These are phyloP conservation scores for Bacidia rubella DNA, from an alignment of 495 filamentous ascomycete genomes.

Conservation along the genomic window DNA sequence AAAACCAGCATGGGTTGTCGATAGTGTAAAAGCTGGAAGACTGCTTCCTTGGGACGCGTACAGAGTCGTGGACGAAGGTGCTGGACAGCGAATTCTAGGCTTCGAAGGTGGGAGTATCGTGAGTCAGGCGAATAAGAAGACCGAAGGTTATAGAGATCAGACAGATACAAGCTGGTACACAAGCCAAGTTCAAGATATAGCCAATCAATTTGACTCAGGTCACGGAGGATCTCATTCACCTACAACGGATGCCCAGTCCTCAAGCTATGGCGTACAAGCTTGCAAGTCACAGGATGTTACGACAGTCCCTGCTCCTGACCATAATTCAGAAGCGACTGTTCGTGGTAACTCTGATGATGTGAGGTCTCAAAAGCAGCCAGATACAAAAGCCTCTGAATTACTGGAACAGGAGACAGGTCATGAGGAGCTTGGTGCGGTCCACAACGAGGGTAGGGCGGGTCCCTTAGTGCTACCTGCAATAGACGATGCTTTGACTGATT, in stretches of 20 bases:
- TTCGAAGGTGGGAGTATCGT: conserved; percentile 57
- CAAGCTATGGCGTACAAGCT: background rate
- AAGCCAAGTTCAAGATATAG: conserved; percentile 42
- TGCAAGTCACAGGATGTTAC: no score
- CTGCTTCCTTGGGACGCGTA: conserved; percentile 76
- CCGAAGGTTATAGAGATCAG: conserved; percentile 56
- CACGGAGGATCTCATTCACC: background rate
- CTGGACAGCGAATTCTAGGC: conserved; percentile 62
- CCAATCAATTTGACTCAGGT: conserved; percentile 10
- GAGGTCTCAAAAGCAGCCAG: no score
- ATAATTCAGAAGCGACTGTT: no score
- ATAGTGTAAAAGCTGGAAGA: conserved; percentile 68
- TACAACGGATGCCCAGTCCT: no score
- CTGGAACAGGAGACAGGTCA: no score
- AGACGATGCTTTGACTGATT: no score
- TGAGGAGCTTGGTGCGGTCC: no score
- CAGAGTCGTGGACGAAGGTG: conserved; percentile 65
- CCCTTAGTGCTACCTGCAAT: no score
- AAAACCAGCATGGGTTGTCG: conserved; percentile 90
- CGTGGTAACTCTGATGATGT: no score
- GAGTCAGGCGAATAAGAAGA: conserved; percentile 46
- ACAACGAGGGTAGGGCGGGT: no score
- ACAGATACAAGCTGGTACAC: conserved; percentile 68
- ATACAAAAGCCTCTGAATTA: no score
- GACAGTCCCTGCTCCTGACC: no score